Evolutionary conservation across 768 basidiomycete species (phyloP).

Genomic region (Grammothele lineata): DNA sequence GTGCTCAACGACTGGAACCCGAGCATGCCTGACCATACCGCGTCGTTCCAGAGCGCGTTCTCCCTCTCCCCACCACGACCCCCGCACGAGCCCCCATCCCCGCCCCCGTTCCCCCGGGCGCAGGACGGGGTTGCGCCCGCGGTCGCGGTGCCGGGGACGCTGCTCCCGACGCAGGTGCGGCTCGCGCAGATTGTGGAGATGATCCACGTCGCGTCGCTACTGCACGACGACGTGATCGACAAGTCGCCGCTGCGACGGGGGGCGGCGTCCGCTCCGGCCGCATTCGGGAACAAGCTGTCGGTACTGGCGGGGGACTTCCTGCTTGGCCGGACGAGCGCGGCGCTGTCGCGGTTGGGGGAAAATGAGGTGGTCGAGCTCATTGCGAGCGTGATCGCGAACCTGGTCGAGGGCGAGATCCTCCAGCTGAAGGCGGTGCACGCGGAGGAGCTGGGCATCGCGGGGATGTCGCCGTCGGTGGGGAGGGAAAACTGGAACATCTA

Average conservation of each 20-base stretch:
- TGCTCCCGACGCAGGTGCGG: constrained; percentile 86
- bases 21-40: constrained; percentile 71
- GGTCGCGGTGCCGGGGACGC: constrained; percentile 29
- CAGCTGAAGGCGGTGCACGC: constrained; percentile 58
- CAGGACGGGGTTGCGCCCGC: constrained; percentile 24
- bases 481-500: constrained; percentile 70
- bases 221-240: constrained; percentile 92
- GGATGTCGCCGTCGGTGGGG: constrained; percentile 26
- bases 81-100: constrained; percentile 30
- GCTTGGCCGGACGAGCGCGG: constrained; percentile 85
- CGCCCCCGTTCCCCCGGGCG: constrained; percentile 18
- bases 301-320: constrained; percentile 96
- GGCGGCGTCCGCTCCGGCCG: constrained; percentile 61
- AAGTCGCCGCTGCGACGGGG: constrained; percentile 67
- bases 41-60: constrained; percentile 54
- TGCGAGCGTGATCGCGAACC: constrained; percentile 86
- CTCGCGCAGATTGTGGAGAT: constrained; percentile 97
- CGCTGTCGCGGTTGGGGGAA: constrained; percentile 81
- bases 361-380: constrained; percentile 91
- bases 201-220: constrained; percentile 91
- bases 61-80: constrained; percentile 39
- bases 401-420: constrained; percentile 96
- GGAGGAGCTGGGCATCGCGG: constrained; percentile 30
- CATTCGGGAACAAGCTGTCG: constrained; percentile 89
- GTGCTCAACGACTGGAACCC: constrained; percentile 93